Evolutionary conservation across 345 rosid genomes (phyloP).

Genomic region (Arabidopsis arenosa): DNA sequence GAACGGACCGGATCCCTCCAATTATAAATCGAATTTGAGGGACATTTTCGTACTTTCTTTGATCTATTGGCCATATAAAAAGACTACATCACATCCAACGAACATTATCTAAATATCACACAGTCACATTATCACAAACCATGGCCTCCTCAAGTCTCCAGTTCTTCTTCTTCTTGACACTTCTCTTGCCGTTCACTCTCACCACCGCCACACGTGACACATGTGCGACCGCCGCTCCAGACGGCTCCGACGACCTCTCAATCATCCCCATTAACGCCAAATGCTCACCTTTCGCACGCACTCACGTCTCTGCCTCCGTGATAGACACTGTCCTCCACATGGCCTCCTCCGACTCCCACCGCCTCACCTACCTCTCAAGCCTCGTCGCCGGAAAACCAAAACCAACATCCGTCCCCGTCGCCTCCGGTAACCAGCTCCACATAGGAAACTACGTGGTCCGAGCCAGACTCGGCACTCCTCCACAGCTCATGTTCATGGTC

Average conservation of each 20-base stretch:
- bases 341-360: conserved; percentile 71
- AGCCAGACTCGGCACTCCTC: conserved; percentile 78
- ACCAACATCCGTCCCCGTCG: conserved; percentile 59
- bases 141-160: conserved; percentile 53
- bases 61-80: conserved; percentile 14
- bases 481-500: conserved; percentile 82
- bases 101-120: conserved; percentile 23
- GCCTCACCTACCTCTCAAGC: conserved; percentile 65
- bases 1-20: conserved; percentile 20
- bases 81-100: conserved; percentile 5
- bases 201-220: conserved; percentile 51
- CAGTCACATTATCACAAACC: conserved; percentile 30
- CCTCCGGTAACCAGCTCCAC: conserved; percentile 58
- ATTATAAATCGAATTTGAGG: background rate
- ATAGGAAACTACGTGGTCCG: conserved; percentile 69
- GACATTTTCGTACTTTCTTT: conserved; percentile 24
- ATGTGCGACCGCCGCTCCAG: conserved; percentile 51
- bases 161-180: conserved; percentile 48
- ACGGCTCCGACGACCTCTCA: conserved; percentile 56
- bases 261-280: conserved; percentile 72
- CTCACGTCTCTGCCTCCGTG: conserved; percentile 55
- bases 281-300: conserved; percentile 74
- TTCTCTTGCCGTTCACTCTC: conserved; percentile 43
- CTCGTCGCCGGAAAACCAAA: conserved; percentile 55
- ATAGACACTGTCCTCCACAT: conserved; percentile 63